A percentile compares a stretch with the other conserved stretches of the same genome.
Evolutionary conservation across 805 yeast genomes (phyloP).

Genomic region (Starmerella apis): DNA sequence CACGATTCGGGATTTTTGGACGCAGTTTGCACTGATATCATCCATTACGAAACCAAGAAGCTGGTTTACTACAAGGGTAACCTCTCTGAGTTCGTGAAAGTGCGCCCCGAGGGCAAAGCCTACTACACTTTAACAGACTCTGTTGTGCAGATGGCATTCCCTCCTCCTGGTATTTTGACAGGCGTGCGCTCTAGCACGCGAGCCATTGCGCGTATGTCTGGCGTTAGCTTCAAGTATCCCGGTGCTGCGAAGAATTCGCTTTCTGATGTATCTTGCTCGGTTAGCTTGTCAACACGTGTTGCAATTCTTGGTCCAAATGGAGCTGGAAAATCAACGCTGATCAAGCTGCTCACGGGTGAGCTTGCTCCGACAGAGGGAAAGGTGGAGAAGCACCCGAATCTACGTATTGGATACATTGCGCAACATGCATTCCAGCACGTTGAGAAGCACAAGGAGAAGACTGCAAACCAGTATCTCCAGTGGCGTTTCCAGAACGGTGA

Average conservation of each 20-base stretch:
- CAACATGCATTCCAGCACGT: constrained; percentile 98
- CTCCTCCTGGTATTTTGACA: constrained; percentile 94
- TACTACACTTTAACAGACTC: constrained; percentile 90
- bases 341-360: constrained; percentile 88
- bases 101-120: constrained; percentile 91
- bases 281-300: constrained; percentile 90
- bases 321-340: constrained; percentile 96
- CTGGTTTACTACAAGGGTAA: constrained; percentile 94
- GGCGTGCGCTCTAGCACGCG: constrained; percentile 93
- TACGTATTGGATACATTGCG: constrained; percentile 96
- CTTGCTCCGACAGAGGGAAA: constrained; percentile 74
- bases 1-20: constrained; percentile 97
- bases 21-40: constrained; percentile 90
- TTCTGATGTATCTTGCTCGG: constrained; percentile 70
- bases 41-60: constrained; percentile 91
- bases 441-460: constrained; percentile 92
- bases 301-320: constrained; percentile 97
- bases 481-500: constrained; percentile 98
- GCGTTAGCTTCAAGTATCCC: constrained; percentile 83
- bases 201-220: constrained; percentile 77
- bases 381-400: constrained; percentile 94
- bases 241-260: constrained; percentile 80
- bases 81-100: constrained; percentile 80
- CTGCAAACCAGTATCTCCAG: constrained; percentile 94
- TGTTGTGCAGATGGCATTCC: constrained; percentile 93